Percentiles rank a stretch among this genome's conserved stretches.
Conservation (phyloP, 2,329 filamentous ascomycete species). For the Metarhizium humberi region DNA sequence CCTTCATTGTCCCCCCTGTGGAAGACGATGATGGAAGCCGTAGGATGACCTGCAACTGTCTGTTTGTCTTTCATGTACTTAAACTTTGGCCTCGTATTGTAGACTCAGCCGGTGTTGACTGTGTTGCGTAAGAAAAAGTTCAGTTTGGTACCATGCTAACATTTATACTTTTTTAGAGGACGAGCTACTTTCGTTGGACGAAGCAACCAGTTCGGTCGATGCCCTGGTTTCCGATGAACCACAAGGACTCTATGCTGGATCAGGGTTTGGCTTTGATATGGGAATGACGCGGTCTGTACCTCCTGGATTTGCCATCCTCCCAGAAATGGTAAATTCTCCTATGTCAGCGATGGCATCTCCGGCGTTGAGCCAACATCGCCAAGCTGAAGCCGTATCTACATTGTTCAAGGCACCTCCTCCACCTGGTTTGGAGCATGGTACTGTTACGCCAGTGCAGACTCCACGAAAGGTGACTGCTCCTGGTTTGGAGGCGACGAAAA, state of each 20-base stretch:
- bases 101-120: conserved; percentile 9
- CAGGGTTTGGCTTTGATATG: background rate
- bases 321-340: conserved; percentile 1
- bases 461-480: conserved; percentile 16
- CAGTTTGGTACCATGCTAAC: conserved; percentile 29
- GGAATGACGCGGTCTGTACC: conserved; percentile 18
- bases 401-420: conserved; percentile 16
- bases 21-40: conserved; percentile 56
- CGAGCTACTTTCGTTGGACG: conserved; percentile 50
- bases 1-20: conserved; percentile 30
- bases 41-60: conserved; percentile 34
- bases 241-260: conserved; percentile 10
- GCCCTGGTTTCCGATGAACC: conserved; percentile 57
- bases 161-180: conserved; percentile 42
- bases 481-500: conserved; percentile 30
- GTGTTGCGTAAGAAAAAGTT: conserved; percentile 7
- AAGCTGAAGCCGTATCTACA: conserved; percentile 15
- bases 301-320: conserved; percentile 19
- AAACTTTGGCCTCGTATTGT: conserved; percentile 5
- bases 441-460: conserved; percentile 24
- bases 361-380: conserved; percentile 10
- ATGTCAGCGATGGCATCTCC: conserved; percentile 12
- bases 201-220: conserved; percentile 55
- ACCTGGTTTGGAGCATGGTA: conserved; percentile 15
- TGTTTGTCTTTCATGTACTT: conserved; percentile 7